A percentile compares a stretch with the other conserved stretches of the same genome.
phyloP scores from a whole-genome alignment of 441 rosid genomes.

The Arabidopsis hybrid region DNA sequence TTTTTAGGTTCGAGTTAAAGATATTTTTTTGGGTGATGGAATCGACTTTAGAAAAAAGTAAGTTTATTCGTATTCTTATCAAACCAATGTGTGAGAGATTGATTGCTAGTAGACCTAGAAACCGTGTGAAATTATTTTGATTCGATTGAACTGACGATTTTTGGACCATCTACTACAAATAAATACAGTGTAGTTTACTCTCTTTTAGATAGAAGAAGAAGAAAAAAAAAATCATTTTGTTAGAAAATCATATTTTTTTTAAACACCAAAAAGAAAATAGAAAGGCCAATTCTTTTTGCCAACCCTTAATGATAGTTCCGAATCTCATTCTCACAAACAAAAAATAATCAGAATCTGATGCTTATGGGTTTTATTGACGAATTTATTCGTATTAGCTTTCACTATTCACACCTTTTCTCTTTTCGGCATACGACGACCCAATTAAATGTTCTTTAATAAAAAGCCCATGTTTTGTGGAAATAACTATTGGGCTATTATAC shows the following conservation, averaged over 20 bases:
- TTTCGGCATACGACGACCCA: not conserved
- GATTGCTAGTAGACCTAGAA: conserved; percentile 16
- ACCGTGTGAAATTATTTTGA: conserved; percentile 32
- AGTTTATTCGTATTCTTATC: conserved; percentile 37
- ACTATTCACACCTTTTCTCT: conserved; percentile 1
- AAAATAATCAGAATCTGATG: conserved; percentile 36
- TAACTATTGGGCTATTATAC: not conserved
- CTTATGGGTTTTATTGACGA: conserved; percentile 28
- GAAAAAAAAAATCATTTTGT: not conserved
- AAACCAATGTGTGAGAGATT: conserved; percentile 32
- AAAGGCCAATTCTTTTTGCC: conserved; percentile 3
- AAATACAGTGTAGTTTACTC: not conserved
- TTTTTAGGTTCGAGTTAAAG: conserved; percentile 6
- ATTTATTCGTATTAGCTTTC: conserved; percentile 38
- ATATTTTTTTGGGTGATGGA: conserved; percentile 20
- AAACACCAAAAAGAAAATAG: not conserved
- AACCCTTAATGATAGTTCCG: conserved; percentile 31
- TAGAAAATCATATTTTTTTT: not conserved
- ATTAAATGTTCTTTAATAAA: too few species aligned
- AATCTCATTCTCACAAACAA: conserved; percentile 43
- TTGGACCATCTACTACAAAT: conserved; percentile 11
- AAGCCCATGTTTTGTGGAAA: not conserved
- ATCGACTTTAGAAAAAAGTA: conserved; percentile 34
- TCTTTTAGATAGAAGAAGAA: not conserved
- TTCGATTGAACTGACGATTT: not conserved